These are phyloP conservation scores for Leccinum longicurvipes DNA, from an alignment of 768 basidiomycete genomes.

Conservation along the genomic window DNA sequence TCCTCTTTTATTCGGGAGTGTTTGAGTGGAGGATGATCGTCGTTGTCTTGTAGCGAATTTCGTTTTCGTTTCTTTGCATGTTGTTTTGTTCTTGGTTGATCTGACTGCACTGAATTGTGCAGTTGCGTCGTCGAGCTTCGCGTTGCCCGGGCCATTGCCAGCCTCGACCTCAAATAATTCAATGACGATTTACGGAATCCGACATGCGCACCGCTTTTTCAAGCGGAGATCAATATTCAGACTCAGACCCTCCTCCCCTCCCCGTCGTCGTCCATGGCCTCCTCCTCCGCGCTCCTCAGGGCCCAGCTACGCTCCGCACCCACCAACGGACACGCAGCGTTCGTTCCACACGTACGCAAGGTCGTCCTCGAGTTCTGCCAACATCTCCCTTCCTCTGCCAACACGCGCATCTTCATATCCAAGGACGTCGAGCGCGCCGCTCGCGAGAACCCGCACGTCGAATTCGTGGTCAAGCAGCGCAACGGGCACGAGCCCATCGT, in stretches of 20 bases:
- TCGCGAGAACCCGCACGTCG: slow-evolving; percentile 73
- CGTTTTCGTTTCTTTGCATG: slow-evolving; percentile 70
- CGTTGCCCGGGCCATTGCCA: slow-evolving; percentile 74
- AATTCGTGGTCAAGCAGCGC: slow-evolving; percentile 77
- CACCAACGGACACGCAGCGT: slow-evolving; percentile 71
- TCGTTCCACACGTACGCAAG: slow-evolving; percentile 77
- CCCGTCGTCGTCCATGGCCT: slow-evolving; percentile 28
- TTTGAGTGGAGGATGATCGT: slow-evolving; percentile 51
- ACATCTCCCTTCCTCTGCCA: slow-evolving; percentile 71
- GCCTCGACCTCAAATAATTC: slow-evolving; percentile 1
- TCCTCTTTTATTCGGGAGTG: slow-evolving; percentile 43
- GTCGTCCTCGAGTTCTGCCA: slow-evolving; percentile 90
- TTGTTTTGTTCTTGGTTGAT: slow-evolving; percentile 28
- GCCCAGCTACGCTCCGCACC: slow-evolving; percentile 54
- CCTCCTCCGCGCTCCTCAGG: slow-evolving; percentile 37
- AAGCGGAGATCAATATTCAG: slow-evolving; percentile 16
- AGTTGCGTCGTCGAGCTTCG: slow-evolving; percentile 49
- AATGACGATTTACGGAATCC: slow-evolving; percentile 27
- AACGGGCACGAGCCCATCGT: slow-evolving; percentile 75
- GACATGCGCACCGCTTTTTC: slow-evolving; percentile 6
- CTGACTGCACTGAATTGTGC: slow-evolving; percentile 32
- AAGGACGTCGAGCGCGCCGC: slow-evolving; percentile 65
- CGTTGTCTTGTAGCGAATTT: slow-evolving; percentile 34
- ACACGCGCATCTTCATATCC: slow-evolving; percentile 66
- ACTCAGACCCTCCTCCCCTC: slow-evolving; percentile 21